phyloP scores from a whole-genome alignment of 805 yeast genomes.

The Ogataea nakhonphanomensis region DNA sequence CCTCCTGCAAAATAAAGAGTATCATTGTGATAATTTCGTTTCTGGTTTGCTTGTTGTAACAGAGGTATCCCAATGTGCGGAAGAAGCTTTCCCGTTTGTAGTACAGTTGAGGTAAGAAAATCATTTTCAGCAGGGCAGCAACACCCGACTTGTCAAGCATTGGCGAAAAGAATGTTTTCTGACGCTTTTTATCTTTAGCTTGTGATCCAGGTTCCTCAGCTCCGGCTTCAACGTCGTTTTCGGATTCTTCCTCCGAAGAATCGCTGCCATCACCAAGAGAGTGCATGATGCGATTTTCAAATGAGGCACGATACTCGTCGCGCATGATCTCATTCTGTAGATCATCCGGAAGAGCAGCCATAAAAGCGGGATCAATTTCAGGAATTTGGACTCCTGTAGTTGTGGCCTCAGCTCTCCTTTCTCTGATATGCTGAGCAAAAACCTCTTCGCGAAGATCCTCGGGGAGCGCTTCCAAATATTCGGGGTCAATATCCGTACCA shows the following conservation, averaged over 20 bases:
- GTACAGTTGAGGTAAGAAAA: conserved; percentile 70
- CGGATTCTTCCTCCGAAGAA: conserved; percentile 19
- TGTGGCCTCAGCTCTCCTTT: conserved; percentile 57
- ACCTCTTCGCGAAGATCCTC: conserved; percentile 93
- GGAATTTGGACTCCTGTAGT: conserved; percentile 44
- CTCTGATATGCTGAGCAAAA: conserved; percentile 76
- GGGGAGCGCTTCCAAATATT: conserved; percentile 83
- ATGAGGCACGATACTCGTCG: conserved; percentile 28
- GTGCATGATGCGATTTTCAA: conserved; percentile 19
- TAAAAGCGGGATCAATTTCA: conserved; percentile 76
- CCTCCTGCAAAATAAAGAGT: conserved; percentile 70
- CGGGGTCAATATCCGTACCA: conserved; percentile 90
- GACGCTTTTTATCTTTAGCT: conserved; percentile 26
- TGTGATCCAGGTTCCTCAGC: conserved; percentile 11
- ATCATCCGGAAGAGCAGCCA: conserved; percentile 70
- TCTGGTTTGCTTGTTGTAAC: conserved; percentile 75
- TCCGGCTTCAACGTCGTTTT: conserved; percentile 23
- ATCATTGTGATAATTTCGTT: conserved; percentile 68
- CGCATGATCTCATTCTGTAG: conserved; percentile 22
- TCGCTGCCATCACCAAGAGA: conserved; percentile 12
- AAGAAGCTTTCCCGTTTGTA: conserved; percentile 60
- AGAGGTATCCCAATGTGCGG: conserved; percentile 61
- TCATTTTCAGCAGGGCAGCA: conserved; percentile 63
- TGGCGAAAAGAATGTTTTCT: conserved; percentile 52
- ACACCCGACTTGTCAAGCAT: conserved; percentile 73